These are phyloP conservation scores for Echites panduratus DNA, from an alignment of 257 asterid species.

Conservation along the genomic window DNA sequence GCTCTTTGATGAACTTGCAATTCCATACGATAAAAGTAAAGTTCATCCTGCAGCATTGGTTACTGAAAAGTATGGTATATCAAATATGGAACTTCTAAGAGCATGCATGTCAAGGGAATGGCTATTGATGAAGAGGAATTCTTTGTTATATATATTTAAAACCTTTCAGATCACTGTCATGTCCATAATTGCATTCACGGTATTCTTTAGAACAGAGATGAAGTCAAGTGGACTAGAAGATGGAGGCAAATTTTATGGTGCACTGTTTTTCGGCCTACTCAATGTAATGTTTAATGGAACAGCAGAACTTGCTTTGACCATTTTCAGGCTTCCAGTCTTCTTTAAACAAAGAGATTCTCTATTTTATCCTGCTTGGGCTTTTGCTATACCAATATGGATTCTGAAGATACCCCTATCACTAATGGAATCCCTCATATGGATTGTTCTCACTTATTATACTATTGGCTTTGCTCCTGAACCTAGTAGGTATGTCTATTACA, in stretches of 20 bases:
- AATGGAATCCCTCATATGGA: slow-evolving; percentile 83
- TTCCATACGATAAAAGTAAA: slow-evolving; percentile 60
- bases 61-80: slow-evolving; percentile 74
- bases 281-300: slow-evolving; percentile 93
- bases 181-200: slow-evolving; percentile 83
- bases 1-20: slow-evolving; percentile 56
- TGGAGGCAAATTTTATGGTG: slow-evolving; percentile 80
- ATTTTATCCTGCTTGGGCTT: slow-evolving; percentile 96
- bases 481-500: slow-evolving; percentile 45
- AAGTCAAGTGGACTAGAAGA: slow-evolving; percentile 52
- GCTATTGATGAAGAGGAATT: slow-evolving; percentile 77
- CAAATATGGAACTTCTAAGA: slow-evolving; percentile 68
- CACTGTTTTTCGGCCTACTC: slow-evolving; percentile 70
- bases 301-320: slow-evolving; percentile 72
- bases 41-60: slow-evolving; percentile 95
- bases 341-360: slow-evolving; percentile 82
- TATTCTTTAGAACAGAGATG: slow-evolving; percentile 88
- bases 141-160: slow-evolving; percentile 80
- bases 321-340: slow-evolving; percentile 80
- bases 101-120: slow-evolving; percentile 85
- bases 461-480: slow-evolving; percentile 89
- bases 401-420: slow-evolving; percentile 74
- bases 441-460: slow-evolving; percentile 79
- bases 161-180: slow-evolving; percentile 79
- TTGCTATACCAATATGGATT: slow-evolving; percentile 88